phyloP scores from a whole-genome alignment of 2,329 filamentous ascomycete genomes.

The Ophiosphaerella herpotricha region DNA sequence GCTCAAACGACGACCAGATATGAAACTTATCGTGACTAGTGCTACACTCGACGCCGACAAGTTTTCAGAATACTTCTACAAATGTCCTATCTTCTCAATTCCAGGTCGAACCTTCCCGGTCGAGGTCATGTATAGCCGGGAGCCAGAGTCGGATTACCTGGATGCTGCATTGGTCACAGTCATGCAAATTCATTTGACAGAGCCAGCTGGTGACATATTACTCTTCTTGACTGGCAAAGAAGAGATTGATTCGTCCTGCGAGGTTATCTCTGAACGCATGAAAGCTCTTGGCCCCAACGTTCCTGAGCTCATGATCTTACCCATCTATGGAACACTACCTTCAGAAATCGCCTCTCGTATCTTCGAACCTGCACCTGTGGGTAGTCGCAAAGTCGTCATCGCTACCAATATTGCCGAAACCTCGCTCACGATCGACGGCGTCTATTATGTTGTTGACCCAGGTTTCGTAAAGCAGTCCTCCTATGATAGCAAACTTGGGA shows the following conservation, averaged over 20 bases:
- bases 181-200: conserved; percentile 96
- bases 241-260: conserved; percentile 94
- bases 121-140: conserved; percentile 91
- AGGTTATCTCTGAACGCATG: conserved; percentile 93
- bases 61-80: conserved; percentile 94
- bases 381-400: conserved; percentile 90
- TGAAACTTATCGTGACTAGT: conserved; percentile 99
- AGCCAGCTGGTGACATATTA: conserved; percentile 91
- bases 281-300: conserved; percentile 89
- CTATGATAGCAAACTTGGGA: conserved; percentile 95
- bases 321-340: conserved; percentile 93
- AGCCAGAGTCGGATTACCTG: conserved; percentile 94
- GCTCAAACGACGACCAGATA: conserved; percentile 76
- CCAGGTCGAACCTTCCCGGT: conserved; percentile 94
- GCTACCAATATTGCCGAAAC: conserved; percentile 99
- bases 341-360: conserved; percentile 93
- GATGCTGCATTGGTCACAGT: conserved; percentile 93
- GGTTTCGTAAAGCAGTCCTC: conserved; percentile 98
- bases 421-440: conserved; percentile 95
- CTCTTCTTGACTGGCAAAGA: conserved; percentile 96
- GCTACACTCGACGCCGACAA: conserved; percentile 97
- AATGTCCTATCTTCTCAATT: conserved; percentile 95
- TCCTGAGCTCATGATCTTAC: conserved; percentile 88
- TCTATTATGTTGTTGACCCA: conserved; percentile 96
- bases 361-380: conserved; percentile 88